A percentile compares a stretch with the other conserved stretches of the same genome.
These are phyloP conservation scores for Fomitopsis betulina DNA, from an alignment of 1,284 basidiomycete genomes.

Conservation along the genomic window DNA sequence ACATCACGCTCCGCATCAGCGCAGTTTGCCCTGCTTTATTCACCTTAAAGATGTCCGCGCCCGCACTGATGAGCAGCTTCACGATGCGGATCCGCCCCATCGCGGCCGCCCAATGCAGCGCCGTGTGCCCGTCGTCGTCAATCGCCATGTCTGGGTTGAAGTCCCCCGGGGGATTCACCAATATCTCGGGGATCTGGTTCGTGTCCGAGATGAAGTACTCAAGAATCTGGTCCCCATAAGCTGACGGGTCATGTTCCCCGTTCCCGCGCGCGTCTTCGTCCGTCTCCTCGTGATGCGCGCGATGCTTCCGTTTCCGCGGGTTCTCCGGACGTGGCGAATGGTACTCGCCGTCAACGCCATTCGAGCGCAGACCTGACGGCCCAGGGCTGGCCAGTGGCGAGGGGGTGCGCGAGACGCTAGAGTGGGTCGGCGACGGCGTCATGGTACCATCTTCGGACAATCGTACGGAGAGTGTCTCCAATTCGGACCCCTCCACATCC, in stretches of 20 bases:
- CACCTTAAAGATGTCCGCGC: constrained; percentile 96
- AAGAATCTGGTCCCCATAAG: constrained; percentile 93
- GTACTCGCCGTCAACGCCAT: constrained; percentile 33
- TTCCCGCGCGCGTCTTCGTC: constrained; percentile 34
- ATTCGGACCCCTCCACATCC: constrained; percentile 50
- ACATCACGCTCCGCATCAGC: constrained; percentile 99
- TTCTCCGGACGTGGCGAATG: constrained; percentile 30
- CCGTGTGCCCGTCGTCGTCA: constrained; percentile 97
- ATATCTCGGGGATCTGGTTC: constrained; percentile 85
- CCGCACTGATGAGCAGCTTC: constrained; percentile 90
- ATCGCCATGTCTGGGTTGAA: constrained; percentile 97
- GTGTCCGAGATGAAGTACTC: constrained; percentile 99
- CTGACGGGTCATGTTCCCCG: constrained; percentile 42
- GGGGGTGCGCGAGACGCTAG: constrained; percentile 79
- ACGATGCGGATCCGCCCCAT: constrained; percentile 98
- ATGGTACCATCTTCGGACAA: constrained; percentile 80
- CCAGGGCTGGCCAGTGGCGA: constrained; percentile 70
- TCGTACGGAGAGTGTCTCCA: constrained; percentile 53
- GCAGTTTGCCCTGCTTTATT: constrained; percentile 98
- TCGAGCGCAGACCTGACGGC: constrained; percentile 36
- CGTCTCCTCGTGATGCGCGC: constrained; percentile 17
- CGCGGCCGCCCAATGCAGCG: constrained; percentile 98
- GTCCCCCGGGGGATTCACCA: constrained; percentile 87
- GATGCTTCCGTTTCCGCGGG: constrained; percentile 31
- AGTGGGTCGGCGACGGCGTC: constrained; percentile 82